These are phyloP conservation scores for Gnetum montanum DNA, from an alignment of 75 land plant species.

Conservation along the genomic window DNA sequence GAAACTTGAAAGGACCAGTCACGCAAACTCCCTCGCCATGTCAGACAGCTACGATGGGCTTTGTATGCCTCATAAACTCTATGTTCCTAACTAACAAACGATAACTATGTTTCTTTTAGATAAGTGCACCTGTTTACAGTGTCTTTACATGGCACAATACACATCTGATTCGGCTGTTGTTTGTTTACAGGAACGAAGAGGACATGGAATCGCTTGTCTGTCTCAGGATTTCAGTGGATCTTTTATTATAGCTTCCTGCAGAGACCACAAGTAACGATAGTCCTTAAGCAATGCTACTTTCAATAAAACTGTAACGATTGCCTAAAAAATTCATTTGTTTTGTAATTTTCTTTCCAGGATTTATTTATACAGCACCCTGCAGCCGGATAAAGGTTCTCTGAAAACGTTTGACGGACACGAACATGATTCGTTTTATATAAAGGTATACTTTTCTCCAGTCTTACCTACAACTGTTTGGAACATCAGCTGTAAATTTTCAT, in stretches of 20 bases:
- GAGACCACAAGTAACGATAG: slow-evolving; percentile 72
- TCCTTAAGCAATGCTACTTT: not conserved
- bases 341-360: slow-evolving; percentile 34
- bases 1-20: slow-evolving; percentile 54
- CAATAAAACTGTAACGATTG: not conserved
- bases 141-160: too few species aligned
- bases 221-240: slow-evolving; percentile 70
- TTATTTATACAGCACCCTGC: slow-evolving; percentile 64
- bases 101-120: not conserved
- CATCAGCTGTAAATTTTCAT: too few species aligned
- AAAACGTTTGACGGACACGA: slow-evolving; percentile 62
- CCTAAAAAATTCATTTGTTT: not conserved
- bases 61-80: not conserved
- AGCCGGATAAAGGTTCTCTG: slow-evolving; percentile 60
- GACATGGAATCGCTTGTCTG: slow-evolving; percentile 76
- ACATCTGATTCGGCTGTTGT: too few species aligned
- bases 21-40: slow-evolving; percentile 38
- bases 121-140: too few species aligned
- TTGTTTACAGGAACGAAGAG: slow-evolving; percentile 34
- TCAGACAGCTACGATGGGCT: slow-evolving; percentile 14
- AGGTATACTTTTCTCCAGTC: too few species aligned
- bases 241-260: slow-evolving; percentile 75
- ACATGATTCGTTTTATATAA: slow-evolving; percentile 75
- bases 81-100: not conserved
- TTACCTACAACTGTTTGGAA: too few species aligned